Conservation (phyloP, 2,329 filamentous ascomycete genomes). For the Fusarium sp. region DNA sequence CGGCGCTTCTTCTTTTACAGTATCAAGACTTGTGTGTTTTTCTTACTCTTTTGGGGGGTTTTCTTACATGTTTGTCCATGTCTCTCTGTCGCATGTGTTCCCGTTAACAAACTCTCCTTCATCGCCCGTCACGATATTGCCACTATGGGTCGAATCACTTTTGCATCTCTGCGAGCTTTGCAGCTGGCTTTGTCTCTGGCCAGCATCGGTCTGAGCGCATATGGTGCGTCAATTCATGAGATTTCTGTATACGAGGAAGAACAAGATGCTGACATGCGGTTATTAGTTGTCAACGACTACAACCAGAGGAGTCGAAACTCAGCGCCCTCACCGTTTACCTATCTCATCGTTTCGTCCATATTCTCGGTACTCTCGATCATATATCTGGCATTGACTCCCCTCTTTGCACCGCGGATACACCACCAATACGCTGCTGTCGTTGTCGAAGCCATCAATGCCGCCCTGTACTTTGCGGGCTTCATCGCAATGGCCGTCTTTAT, state of each 20-base stretch:
- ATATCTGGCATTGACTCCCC: conserved; percentile 63
- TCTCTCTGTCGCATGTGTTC: conserved; percentile 1
- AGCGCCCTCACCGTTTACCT: conserved; percentile 68
- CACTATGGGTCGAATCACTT: conserved; percentile 34
- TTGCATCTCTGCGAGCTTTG: conserved; percentile 39
- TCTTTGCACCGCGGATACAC: conserved; percentile 57
- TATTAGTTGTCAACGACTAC: conserved; percentile 69
- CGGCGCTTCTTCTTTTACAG: conserved; percentile 20
- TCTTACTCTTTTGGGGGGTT: not conserved
- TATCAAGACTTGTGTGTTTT: conserved; percentile 13
- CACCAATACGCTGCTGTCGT: conserved; percentile 61
- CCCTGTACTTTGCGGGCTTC: conserved; percentile 70
- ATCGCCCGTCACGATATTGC: conserved; percentile 7
- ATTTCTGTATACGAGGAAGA: not conserved
- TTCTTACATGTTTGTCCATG: not conserved
- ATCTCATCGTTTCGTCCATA: conserved; percentile 65
- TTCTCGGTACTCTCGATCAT: conserved; percentile 65
- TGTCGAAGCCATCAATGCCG: conserved; percentile 62
- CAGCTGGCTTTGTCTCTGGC: conserved; percentile 40
- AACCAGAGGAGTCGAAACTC: conserved; percentile 61
- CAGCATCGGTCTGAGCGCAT: conserved; percentile 42
- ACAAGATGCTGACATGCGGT: conserved; percentile 11
- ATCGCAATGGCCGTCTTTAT: conserved; percentile 68
- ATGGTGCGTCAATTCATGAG: conserved; percentile 27
- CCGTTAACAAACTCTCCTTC: not conserved